A percentile compares a stretch with the other conserved stretches of the same genome.
These are phyloP conservation scores for Penicillium sp. DNA, from an alignment of 2,329 filamentous ascomycete species.

Conservation along the genomic window DNA sequence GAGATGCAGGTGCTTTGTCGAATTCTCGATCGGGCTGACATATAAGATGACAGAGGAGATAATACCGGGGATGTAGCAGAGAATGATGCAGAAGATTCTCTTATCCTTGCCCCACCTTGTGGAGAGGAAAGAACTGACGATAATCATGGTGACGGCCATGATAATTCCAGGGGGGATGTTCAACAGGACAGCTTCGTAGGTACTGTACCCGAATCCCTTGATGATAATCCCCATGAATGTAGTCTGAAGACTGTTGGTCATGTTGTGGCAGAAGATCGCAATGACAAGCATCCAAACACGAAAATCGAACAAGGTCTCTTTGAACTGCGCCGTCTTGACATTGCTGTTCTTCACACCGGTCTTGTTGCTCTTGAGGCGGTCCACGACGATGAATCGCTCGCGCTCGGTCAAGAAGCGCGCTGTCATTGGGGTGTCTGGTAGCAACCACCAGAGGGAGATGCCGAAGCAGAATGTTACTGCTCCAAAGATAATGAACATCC, in stretches of 20 bases:
- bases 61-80: slow-evolving; percentile 1
- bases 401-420: background rate
- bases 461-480: slow-evolving; percentile 1
- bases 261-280: slow-evolving; percentile 8
- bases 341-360: slow-evolving; percentile 2
- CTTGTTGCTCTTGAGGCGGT: slow-evolving; percentile 4
- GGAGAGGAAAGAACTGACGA: slow-evolving; percentile 2
- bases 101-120: background rate
- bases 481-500: slow-evolving; percentile 9
- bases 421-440: background rate
- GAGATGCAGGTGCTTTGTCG: background rate
- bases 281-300: slow-evolving; percentile 8
- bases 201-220: slow-evolving; percentile 8
- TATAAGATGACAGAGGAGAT: background rate
- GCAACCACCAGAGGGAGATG: slow-evolving; percentile 3
- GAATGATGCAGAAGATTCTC: background rate
- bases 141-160: slow-evolving; percentile 1
- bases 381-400: slow-evolving; percentile 1
- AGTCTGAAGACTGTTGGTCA: slow-evolving; percentile 5
- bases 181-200: slow-evolving; percentile 4
- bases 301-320: background rate
- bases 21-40: background rate
- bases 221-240: slow-evolving; percentile 11
- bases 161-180: background rate
- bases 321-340: slow-evolving; percentile 5